These are phyloP conservation scores for Xanthoconium separans DNA, from an alignment of 1,284 basidiomycete genomes.

Conservation along the genomic window DNA sequence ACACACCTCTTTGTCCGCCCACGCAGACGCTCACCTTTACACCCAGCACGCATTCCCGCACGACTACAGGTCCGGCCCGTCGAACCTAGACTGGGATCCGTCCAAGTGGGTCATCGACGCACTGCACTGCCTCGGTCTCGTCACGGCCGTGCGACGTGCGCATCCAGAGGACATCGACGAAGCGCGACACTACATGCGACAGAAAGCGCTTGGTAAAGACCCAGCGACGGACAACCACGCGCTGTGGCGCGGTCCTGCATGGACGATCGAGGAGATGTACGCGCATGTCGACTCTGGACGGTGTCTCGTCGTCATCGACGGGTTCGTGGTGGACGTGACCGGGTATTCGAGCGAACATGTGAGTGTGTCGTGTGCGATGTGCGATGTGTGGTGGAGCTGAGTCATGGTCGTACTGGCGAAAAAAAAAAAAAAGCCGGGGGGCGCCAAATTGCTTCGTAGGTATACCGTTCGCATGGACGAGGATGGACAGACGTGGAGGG, in stretches of 20 bases:
- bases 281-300: background rate
- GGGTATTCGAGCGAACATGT: constrained; percentile 7
- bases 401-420: background rate
- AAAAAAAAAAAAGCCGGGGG: constrained; percentile 1
- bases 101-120: constrained; percentile 75
- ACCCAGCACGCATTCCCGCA: constrained; percentile 79
- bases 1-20: background rate
- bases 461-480: background rate
- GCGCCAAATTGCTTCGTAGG: background rate
- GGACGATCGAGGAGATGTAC: constrained; percentile 5
- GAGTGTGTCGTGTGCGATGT: background rate
- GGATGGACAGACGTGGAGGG: background rate
- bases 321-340: constrained; percentile 5
- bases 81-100: constrained; percentile 70
- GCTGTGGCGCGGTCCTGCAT: background rate
- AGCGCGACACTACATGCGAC: constrained; percentile 8
- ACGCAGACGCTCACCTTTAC: constrained; percentile 3
- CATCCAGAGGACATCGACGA: constrained; percentile 54
- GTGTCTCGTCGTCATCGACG: constrained; percentile 5
- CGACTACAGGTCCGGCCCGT: constrained; percentile 69
- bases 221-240: background rate
- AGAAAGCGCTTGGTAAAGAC: constrained; percentile 1
- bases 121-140: constrained; percentile 56
- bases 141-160: constrained; percentile 51
- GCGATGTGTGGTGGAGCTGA: background rate